Evolutionary conservation across 2,329 filamentous ascomycete species (phyloP), one percentile per base, ranked within the genome.

Genomic region (Ophiocordyceps camponoti-leonardi): DNA sequence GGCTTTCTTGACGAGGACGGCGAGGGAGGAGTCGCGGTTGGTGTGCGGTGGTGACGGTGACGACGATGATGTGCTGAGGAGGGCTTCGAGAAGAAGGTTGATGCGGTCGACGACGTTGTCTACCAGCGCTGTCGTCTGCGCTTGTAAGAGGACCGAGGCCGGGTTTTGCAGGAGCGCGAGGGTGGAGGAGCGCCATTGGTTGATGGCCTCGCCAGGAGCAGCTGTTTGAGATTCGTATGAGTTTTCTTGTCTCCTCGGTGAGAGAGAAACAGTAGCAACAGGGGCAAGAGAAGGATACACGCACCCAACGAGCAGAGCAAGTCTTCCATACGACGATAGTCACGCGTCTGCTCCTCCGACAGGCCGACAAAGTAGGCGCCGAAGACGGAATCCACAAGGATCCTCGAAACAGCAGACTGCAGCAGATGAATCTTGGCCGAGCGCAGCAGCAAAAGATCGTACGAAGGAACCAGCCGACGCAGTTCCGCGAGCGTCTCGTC

Each of bases 161-260:
- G 70, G 65, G 48, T 75, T 73, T 52, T 73, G 74, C 44, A 83
- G 58, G 41, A 79, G 66, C 23, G 73, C 67, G 39, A 82, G 66
- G 2, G 79, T 83, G n/a, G 69, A 66, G 6, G 78, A 75, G 37
- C 79, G 75, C 79, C 79, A 83, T 54, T 78, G 73, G 55, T 81
- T 81, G 49, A 79, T 67, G 28, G 70, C 64, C 49, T 75, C 70
- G 42, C 65, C 62, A 6, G 72, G 67, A 43, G 63, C 66, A 62
- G 58, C 55, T 59, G 47, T 10, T 39, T 12, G 31, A 23, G 16
- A 42, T 18, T 14, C 16, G 18, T 2, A 7, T 16, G 28, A 12
- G 13, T 2, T 26, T 26, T 26, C 8, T 26, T n/a, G n/a, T n/a
- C n/a, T n/a, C n/a, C n/a, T n/a, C n/a, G n/a, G n/a, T n/a, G n/a